Evolutionary conservation across 1,284 basidiomycete genomes (phyloP).

Genomic region (Xerocomus nothofagi): DNA sequence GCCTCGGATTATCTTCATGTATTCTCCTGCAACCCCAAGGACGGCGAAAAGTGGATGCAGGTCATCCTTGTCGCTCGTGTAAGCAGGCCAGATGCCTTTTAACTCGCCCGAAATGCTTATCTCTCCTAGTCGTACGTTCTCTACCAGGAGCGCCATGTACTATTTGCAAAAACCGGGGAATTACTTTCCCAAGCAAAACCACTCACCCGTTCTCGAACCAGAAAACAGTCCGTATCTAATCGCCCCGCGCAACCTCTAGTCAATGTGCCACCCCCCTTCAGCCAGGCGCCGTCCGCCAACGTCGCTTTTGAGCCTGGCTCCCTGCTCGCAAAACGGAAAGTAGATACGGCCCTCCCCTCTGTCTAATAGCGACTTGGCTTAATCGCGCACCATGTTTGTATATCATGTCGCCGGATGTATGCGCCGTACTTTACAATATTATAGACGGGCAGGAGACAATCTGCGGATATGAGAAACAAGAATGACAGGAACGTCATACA

Average conservation of each 20-base stretch:
- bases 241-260: conserved; percentile 36
- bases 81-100: conserved; percentile 33
- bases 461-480: not conserved
- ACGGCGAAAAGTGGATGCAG: conserved; percentile 70
- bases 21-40: conserved; percentile 72
- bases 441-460: conserved; percentile 12
- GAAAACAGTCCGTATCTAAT: conserved; percentile 34
- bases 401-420: conserved; percentile 20
- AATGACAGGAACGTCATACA: not conserved
- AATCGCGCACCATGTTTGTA: conserved; percentile 12
- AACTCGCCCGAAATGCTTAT: conserved; percentile 9
- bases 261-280: conserved; percentile 36
- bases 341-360: conserved; percentile 7
- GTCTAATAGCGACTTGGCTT: conserved; percentile 6
- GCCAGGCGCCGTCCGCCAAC: conserved; percentile 31
- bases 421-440: conserved; percentile 26
- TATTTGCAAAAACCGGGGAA: conserved; percentile 50
- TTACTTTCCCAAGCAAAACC: conserved; percentile 30
- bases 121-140: conserved; percentile 69
- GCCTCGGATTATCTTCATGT: conserved; percentile 81
- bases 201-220: conserved; percentile 31
- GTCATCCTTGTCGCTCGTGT: conserved; percentile 76
- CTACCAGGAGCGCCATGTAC: conserved; percentile 70
- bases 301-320: conserved; percentile 68
- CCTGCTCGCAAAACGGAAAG: conserved; percentile 53